Evolutionary conservation across 352 stramenopile genomes (phyloP).

Genomic region (Pilasporangium apinafurcum): DNA sequence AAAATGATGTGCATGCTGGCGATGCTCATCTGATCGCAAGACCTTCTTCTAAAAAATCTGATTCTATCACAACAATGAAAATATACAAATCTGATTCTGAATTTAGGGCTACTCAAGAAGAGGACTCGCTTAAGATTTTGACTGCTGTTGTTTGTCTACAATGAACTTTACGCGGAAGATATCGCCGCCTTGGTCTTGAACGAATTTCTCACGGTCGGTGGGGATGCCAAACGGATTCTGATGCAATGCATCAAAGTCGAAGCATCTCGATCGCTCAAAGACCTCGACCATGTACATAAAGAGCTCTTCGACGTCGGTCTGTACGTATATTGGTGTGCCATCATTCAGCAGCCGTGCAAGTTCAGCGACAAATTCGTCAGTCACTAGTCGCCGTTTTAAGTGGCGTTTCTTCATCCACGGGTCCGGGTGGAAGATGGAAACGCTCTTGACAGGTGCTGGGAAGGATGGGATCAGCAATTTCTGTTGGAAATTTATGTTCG

Average conservation of each 20-base stretch:
- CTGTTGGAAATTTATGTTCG: slow-evolving; percentile 85
- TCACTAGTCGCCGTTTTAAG: slow-evolving; percentile 77
- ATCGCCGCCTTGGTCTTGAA: slow-evolving; percentile 52
- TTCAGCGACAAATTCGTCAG: slow-evolving; percentile 49
- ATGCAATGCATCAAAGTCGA: slow-evolving; percentile 25
- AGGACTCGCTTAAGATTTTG: not conserved
- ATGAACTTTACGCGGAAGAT: slow-evolving; percentile 64
- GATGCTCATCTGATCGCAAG: too few species aligned
- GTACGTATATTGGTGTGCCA: slow-evolving; percentile 66
- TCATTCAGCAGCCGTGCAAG: slow-evolving; percentile 45
- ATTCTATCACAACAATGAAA: too few species aligned
- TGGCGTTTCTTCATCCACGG: slow-evolving; percentile 89
- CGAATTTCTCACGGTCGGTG: slow-evolving; percentile 72
- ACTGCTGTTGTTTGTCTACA: slow-evolving; percentile 7
- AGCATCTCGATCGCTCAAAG: slow-evolving; percentile 48
- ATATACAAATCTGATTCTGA: too few species aligned
- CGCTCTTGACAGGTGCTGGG: slow-evolving; percentile 42
- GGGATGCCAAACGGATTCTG: slow-evolving; percentile 59
- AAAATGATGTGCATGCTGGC: too few species aligned
- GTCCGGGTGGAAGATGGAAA: slow-evolving; percentile 86
- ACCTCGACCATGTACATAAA: slow-evolving; percentile 82
- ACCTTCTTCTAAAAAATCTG: too few species aligned
- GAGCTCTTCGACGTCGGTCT: slow-evolving; percentile 79
- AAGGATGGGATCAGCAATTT: slow-evolving; percentile 48
- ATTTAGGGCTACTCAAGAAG: too few species aligned